Base-by-base conservation (phyloP, 768 basidiomycete species). In the Russula olivacea region DNA sequence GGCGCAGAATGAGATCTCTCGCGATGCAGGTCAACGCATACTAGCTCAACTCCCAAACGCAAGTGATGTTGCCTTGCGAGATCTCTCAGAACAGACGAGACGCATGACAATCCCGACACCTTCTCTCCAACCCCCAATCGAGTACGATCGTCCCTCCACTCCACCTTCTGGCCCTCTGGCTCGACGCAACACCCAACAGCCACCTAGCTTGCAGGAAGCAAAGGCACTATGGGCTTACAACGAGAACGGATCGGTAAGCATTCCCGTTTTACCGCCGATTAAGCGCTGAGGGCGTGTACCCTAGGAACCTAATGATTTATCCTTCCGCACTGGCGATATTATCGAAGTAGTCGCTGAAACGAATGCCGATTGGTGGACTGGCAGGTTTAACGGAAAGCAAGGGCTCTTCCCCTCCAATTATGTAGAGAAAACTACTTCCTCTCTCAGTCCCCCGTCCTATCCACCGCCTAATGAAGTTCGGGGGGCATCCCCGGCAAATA, bases 361-460 rank as follows among this genome's bases (percentile, higher is more conserved):
- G 50, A 92, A 93, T 61, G 78, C 78, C 3, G 93, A 94, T 72
- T 94, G 93, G 93, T 96, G 91, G 91, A 83, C 80, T 9, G 92
- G 93, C 30, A 78, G 73, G 63, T 69, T 80, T 60, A 80, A 85
- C 38, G 86, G 85, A 28, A 79, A 76, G 61, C 81, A 86, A 59
- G 92, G 87, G 4, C 79, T 93, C 41, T 91, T 94, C 78, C 93
- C 92, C 0, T 80, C 87, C 14, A 83, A 82, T 66, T 82, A 90
- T 58, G 88, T 91, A 45, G 84, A 90, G 75, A 85, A 81, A 69
- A 61, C 86, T 32, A 36, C 71, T 19, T 40, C 68, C 3, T 32
- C 69, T 17, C 23, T 68, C 5, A 50, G 65, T 10, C 63, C 70
- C 10, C 63, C 69, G 2, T 66, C 70, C 9, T 69, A 71, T 15